A percentile compares a stretch with the other conserved stretches of the same genome.
Evolutionary conservation across 257 asterid genomes (phyloP).

Genomic region (Rhazya stricta): DNA sequence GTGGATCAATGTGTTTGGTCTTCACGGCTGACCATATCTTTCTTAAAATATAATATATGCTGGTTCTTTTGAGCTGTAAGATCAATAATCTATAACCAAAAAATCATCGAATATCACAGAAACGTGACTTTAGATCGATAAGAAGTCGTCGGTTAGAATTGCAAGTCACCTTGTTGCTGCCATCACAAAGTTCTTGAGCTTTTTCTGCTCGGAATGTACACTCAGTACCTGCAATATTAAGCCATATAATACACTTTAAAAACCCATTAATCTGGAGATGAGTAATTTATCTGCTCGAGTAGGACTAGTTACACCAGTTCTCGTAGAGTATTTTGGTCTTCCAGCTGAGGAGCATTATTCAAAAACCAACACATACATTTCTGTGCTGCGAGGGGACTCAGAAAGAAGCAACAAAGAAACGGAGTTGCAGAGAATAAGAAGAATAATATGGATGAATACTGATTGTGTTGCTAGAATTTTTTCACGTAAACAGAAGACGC

Average conservation of each 20-base stretch:
- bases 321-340: no score
- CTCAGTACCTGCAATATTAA: slow-evolving; percentile 47
- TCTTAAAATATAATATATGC: neutral
- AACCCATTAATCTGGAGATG: neutral
- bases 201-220: slow-evolving; percentile 66
- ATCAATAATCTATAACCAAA: neutral
- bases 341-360: no score
- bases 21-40: neutral
- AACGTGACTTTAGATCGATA: neutral
- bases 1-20: neutral
- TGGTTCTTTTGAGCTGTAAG: neutral
- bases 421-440: no score
- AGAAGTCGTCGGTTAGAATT: neutral
- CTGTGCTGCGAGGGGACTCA: no score
- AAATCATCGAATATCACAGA: neutral
- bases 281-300: no score
- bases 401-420: no score
- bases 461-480: no score
- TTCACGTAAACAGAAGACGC: no score
- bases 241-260: neutral
- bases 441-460: no score
- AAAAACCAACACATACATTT: neutral
- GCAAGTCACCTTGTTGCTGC: slow-evolving; percentile 79
- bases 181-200: slow-evolving; percentile 67
- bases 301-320: no score